Evolutionary conservation across 2,329 filamentous ascomycete species (phyloP).

Genomic region (Fusarium torulosum): DNA sequence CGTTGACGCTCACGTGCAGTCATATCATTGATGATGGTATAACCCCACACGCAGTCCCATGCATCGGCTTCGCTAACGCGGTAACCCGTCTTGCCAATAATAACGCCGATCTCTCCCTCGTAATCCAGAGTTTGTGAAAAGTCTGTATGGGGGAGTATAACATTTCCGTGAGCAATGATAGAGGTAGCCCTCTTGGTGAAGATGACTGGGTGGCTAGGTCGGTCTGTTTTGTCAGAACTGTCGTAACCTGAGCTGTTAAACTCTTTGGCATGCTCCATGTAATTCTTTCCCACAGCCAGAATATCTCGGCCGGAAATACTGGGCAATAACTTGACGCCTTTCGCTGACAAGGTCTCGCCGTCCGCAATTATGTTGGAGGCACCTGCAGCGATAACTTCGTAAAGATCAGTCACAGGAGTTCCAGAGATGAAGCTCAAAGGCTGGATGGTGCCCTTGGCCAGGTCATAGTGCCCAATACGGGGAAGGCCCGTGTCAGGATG

Average conservation of each 20-base stretch:
- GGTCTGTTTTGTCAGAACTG: slow-evolving; percentile 65
- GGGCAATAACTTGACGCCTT: slow-evolving; percentile 56
- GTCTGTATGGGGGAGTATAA: slow-evolving; percentile 59
- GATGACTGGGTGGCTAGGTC: slow-evolving; percentile 66
- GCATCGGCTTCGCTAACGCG: slow-evolving; percentile 59
- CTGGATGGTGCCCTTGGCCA: not conserved
- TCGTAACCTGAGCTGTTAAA: slow-evolving; percentile 68
- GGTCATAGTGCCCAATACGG: slow-evolving; percentile 4
- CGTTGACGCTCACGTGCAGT: slow-evolving; percentile 64
- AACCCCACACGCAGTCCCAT: slow-evolving; percentile 66
- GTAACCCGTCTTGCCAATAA: slow-evolving; percentile 64
- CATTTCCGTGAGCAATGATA: slow-evolving; percentile 62
- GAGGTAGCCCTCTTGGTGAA: slow-evolving; percentile 67
- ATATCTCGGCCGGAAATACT: slow-evolving; percentile 63
- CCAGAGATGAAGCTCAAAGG: slow-evolving; percentile 3
- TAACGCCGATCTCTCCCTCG: slow-evolving; percentile 68
- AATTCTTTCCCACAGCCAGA: slow-evolving; percentile 70
- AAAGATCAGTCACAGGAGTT: not conserved
- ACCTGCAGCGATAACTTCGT: slow-evolving; percentile 6
- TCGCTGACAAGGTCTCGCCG: not conserved
- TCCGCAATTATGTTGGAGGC: not conserved
- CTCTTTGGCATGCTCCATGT: slow-evolving; percentile 67
- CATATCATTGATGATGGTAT: slow-evolving; percentile 67
- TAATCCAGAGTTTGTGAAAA: slow-evolving; percentile 67
- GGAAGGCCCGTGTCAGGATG: not conserved